Base-by-base conservation (phyloP, 441 rosid species). In the Theobroma grandiflorum region DNA sequence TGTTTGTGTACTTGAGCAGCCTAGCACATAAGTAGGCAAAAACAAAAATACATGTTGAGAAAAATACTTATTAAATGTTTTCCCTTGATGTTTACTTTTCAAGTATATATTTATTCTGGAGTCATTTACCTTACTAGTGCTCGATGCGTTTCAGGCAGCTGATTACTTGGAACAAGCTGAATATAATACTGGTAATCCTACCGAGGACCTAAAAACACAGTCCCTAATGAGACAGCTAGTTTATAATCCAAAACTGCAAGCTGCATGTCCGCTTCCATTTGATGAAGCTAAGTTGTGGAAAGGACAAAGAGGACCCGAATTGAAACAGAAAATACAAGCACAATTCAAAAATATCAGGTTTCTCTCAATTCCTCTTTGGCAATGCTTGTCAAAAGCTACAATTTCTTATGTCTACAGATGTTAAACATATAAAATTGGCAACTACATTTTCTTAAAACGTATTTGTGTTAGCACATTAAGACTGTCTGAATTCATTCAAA, bases 281-380 rank as follows among this genome's bases (percentile, higher is more conserved):
- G 96, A 95, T 78, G 99, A 95, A 85, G 98, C 97, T 47, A 92
- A 93, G 86, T 86, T 93, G 71, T 95, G 98, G 98, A 92, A 90
- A 81, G 98, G 98, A 55, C 92, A 93, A 83, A 88, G 91, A 68
- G 98, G 98, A 72, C 98, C 97, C 33, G 97, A 95, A 86, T 83
- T 95, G 83, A 93, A 93, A 82, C 95, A 89, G 84, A 85, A 88
- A 78, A 89, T 90, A 86, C 98, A 93, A 84, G 87, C 78, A 73
- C 97, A 93, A 77, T 95, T 95, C 90, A 85, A 89, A 91, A 95
- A 95, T 84, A 95, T 95, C 82, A 95, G 98, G 98, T 95, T 49
- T 33, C 61, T 75, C 35, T 77, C 68, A 45, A 67, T 33, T 76
- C 38, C 76, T 35, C 42, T n/a, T 38, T 38, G 65, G 38, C 16